These are phyloP conservation scores for Phytopythium sindhum DNA, from an alignment of 352 stramenopile species.

Conservation along the genomic window DNA sequence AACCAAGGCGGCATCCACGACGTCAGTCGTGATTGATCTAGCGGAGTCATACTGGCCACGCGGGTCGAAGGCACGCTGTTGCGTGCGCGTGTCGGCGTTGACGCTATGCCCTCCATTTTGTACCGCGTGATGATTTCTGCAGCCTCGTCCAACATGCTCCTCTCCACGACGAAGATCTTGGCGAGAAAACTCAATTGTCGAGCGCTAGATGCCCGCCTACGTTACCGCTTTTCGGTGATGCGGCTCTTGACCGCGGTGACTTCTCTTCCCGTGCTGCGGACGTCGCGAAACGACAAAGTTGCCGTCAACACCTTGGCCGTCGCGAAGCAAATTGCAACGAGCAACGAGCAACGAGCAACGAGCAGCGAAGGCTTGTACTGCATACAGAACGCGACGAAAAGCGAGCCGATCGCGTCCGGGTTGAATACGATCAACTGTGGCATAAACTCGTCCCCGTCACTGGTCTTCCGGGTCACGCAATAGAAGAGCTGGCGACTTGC, in stretches of 20 bases:
- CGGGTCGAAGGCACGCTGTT: constrained; percentile 19
- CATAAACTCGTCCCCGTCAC: constrained; percentile 7
- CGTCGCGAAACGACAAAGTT: constrained; percentile 10
- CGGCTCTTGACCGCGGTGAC: background rate
- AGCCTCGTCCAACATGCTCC: constrained; percentile 17
- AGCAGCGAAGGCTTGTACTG: constrained; percentile 15
- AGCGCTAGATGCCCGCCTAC: background rate
- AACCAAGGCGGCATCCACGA: too few relatives aligned
- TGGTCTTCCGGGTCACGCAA: background rate
- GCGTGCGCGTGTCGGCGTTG: constrained; percentile 94
- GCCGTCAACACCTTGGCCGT: constrained; percentile 8
- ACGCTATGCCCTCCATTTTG: constrained; percentile 71
- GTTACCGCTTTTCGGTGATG: background rate
- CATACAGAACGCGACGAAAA: constrained; percentile 28
- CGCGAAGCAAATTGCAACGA: constrained; percentile 15
- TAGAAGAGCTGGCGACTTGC: constrained; percentile 3
- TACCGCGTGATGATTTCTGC: constrained; percentile 15
- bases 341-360: too few relatives aligned
- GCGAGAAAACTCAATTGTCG: background rate
- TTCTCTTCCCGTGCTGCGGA: constrained; percentile 7
- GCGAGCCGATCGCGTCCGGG: constrained; percentile 18
- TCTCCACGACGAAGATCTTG: constrained; percentile 19
- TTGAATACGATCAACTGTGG: constrained; percentile 25
- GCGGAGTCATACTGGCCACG: background rate
- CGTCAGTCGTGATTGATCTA: too few relatives aligned